phyloP scores from a whole-genome alignment of 306 rosid genomes.

The Castanea mollissima region DNA sequence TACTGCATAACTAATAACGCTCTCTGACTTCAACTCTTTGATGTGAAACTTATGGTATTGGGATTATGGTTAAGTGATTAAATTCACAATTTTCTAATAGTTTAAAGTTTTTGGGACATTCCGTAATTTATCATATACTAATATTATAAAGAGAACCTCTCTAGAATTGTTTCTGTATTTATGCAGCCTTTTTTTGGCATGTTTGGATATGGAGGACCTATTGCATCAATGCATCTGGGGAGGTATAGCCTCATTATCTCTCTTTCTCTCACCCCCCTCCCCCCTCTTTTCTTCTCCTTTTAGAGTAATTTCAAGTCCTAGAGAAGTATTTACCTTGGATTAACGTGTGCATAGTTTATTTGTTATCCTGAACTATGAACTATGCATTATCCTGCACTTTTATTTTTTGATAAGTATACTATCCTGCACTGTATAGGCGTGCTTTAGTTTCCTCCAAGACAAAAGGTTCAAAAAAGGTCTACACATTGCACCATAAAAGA shows the following conservation, averaged over 20 bases:
- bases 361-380: too few species aligned
- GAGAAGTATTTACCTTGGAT: not conserved
- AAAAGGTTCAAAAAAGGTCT: conserved; percentile 40
- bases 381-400: not conserved
- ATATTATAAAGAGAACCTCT: too few species aligned
- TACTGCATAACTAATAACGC: not conserved
- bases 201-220: conserved; percentile 72
- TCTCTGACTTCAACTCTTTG: not conserved
- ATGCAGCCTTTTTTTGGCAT: conserved; percentile 69
- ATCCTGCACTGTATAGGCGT: conserved; percentile 28
- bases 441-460: conserved; percentile 57
- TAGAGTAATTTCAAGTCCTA: not conserved
- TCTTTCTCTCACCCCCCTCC: too few species aligned
- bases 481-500: conserved; percentile 40
- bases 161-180: not conserved
- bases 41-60: not conserved
- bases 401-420: not conserved
- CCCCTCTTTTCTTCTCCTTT: too few species aligned
- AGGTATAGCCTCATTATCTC: conserved; percentile 26
- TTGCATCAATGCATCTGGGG: conserved; percentile 68
- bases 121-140: too few species aligned
- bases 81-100: too few species aligned
- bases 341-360: not conserved
- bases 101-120: too few species aligned
- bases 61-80: too few species aligned